A percentile compares a stretch with the other conserved stretches of the same genome.
phyloP scores from a whole-genome alignment of 441 rosid species.

The Gossypium davidsonii region DNA sequence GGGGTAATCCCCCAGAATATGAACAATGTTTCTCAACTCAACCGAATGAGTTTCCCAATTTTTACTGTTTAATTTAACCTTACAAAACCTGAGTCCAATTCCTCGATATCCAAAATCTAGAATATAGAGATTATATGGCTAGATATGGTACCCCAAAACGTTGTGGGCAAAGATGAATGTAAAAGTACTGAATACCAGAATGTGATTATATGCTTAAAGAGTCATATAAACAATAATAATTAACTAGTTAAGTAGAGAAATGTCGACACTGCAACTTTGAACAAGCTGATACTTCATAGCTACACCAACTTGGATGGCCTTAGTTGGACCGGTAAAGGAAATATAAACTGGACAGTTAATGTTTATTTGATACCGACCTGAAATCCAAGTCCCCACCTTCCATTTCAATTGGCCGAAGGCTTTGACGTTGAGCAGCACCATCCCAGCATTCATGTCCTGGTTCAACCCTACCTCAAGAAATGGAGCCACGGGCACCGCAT shows the following conservation, averaged over 20 bases:
- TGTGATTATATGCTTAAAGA: not conserved
- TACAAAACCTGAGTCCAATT: conserved; percentile 8
- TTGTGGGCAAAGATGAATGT: too few species aligned
- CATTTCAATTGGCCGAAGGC: conserved; percentile 56
- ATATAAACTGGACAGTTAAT: conserved; percentile 59
- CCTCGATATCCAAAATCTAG: conserved; percentile 1
- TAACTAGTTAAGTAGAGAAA: conserved; percentile 13
- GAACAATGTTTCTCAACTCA: not conserved
- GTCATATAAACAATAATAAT: not conserved
- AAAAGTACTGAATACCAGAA: not conserved
- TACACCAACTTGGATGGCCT: conserved; percentile 21
- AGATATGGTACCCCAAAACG: too few species aligned
- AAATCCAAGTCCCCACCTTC: conserved; percentile 70
- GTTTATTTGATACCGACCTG: conserved; percentile 44
- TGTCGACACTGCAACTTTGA: conserved; percentile 49
- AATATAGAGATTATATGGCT: too few species aligned
- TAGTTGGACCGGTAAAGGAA: conserved; percentile 18
- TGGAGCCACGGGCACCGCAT: conserved; percentile 45
- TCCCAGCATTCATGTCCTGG: conserved; percentile 52
- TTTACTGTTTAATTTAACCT: not conserved
- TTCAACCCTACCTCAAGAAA: conserved; percentile 31
- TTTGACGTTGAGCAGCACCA: conserved; percentile 44
- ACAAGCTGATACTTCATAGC: conserved; percentile 47
- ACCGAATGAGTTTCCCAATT: not conserved
- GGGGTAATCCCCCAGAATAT: not conserved